Evolutionary conservation across 2,329 filamentous ascomycete species (phyloP), one percentile per base, ranked within the genome.

Genomic region (Ascochyta lentis): DNA sequence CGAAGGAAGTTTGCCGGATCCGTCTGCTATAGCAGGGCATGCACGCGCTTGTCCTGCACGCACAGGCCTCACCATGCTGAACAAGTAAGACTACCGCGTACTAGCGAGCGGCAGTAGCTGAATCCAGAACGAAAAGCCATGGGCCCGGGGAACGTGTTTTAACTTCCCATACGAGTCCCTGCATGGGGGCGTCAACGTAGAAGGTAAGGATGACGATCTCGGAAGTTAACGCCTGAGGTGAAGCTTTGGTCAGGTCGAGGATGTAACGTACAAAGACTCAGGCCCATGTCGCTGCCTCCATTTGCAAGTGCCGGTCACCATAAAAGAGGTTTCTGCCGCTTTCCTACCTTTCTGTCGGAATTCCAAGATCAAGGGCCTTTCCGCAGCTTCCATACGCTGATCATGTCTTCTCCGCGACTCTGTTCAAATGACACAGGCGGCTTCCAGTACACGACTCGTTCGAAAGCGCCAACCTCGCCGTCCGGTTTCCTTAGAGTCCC

Each of bases 401-500:
- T 57, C 58, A 59, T 60, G 37, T 62, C 57, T 15, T 65, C 56
- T 26, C 51, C 53, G 13, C 53, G 50, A 19, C 60, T 50, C 31
- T 62, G 64, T 33, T 65, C 56, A 33, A 61, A 64, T 6, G 62
- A 64, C 23, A 54, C 35, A 1, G 62, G 58, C 13, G 64, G 58
- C 40, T 59, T 62, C 54, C 58, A 60, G 37, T 59, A 54, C 13
- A 54, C 46, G 6, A 56, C 38, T 47, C 54, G 51, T 39, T 58
- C 48, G 40, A 64, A 61, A 13, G 42, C 49, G 34, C 58, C 56
- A 29, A 41, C 22, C 16, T 49, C 42, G 48, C 52, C 34, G 27
- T 43, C 43, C 22, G 3, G 34, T 10, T 10, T 38, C 6, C 31
- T 42, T 23, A 63, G 38, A 34, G 43, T 50, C 33, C 59, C 63